Evolutionary conservation across 371 early-diverging fungal genomes (phyloP), one percentile per base, ranked within the genome.

Genomic region (Chytridiales sp.): DNA sequence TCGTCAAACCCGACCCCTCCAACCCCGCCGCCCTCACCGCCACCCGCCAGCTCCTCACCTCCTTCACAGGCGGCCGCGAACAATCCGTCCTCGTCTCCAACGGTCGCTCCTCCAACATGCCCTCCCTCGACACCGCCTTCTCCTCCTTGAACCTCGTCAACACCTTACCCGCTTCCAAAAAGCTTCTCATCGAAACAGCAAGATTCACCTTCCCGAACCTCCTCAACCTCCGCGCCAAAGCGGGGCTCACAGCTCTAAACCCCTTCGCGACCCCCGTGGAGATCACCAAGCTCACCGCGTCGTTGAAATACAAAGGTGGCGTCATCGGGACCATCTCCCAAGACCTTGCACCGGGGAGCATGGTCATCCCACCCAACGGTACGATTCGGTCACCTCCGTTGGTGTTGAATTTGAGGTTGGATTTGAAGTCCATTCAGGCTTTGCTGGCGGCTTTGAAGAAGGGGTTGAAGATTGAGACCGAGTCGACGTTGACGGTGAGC

Each of bases 251-350:
- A 3, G 48, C 59, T 21, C 39, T 5, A 48, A 59, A 59, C 59
- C 59, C 59, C 49, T 59, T 59, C 32, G 59, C 31, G 24, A 36
- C 46, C 40, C 50, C 59, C 29, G 42, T 42, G 13, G 11, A 22
- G 49, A 49, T 59, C 27, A 38, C 36, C 48, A 2, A 22, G 39
- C 5, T 59, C 49, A 27, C 31, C 8, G 59, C 39, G 3, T 5
- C 55, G 35, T 50, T 59, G 42, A n/a, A 9, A 5, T 42, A 42
- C 56, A 4, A 40, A 4, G 43, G 32, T 44, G 19, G 29, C 13
- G 44, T 43, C 19, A 56, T 56, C 43, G 56, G 56, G n/a, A 42
- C 43, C 43, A 41, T 56, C 41, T 13, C 13, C 38, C 9, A 9
- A 15, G 43, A 40, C 41, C 27, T 43, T 29, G 17, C 26, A 29